Evolutionary conservation across 2,329 filamentous ascomycete species (phyloP).

Genomic region (Ceratocystis smalleyi): DNA sequence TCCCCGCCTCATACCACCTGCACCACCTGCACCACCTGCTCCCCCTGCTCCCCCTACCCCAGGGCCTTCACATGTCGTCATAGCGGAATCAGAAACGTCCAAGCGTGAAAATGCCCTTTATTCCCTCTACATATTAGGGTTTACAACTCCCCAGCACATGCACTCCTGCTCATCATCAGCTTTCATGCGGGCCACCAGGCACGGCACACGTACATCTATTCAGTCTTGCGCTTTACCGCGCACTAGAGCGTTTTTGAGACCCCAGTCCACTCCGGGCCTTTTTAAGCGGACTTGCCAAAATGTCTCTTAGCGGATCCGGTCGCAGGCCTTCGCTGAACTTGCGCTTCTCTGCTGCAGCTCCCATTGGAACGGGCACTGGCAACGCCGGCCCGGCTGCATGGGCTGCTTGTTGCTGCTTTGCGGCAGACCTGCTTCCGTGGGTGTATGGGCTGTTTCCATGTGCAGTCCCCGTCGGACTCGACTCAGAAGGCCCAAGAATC

Average conservation of each 20-base stretch:
- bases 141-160: background rate
- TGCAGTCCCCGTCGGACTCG: background rate
- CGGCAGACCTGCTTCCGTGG: no score
- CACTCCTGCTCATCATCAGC: background rate
- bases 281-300: conserved; percentile 10
- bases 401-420: no score
- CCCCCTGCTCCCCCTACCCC: no score
- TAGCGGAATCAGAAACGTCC: background rate
- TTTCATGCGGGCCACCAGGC: background rate
- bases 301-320: conserved; percentile 23
- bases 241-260: background rate
- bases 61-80: conserved; percentile 6
- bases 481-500: background rate
- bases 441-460: background rate
- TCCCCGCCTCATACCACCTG: no score
- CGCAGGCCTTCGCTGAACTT: conserved; percentile 17
- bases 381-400: background rate
- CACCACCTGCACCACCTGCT: no score
- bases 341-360: conserved; percentile 15
- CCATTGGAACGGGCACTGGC: conserved; percentile 5
- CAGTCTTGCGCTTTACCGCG: background rate
- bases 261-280: background rate
- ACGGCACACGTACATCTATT: background rate
- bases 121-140: background rate
- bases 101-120: background rate